These are phyloP conservation scores for Geosmithia putterillii DNA, from an alignment of 2,329 filamentous ascomycete species.

Conservation along the genomic window DNA sequence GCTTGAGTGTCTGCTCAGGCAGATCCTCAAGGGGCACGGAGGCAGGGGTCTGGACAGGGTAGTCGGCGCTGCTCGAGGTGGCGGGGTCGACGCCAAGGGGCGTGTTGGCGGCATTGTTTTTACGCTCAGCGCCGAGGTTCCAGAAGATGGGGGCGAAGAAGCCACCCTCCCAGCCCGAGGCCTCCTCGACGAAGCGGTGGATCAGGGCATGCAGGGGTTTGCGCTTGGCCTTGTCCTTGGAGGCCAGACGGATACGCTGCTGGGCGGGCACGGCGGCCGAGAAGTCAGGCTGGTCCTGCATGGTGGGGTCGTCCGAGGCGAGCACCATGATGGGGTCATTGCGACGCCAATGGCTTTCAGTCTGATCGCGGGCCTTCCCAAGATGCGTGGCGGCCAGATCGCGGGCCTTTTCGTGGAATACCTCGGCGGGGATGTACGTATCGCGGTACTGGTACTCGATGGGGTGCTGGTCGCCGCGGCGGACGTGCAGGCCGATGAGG, in stretches of 20 bases:
- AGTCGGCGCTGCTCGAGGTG: slow-evolving; percentile 8
- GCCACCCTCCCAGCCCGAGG: slow-evolving; percentile 78
- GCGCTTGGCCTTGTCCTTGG: slow-evolving; percentile 33
- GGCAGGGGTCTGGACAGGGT: slow-evolving; percentile 16
- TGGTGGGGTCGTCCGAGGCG: slow-evolving; percentile 70
- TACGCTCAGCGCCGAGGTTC: slow-evolving; percentile 48
- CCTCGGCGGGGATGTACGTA: slow-evolving; percentile 64
- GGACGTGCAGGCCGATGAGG: slow-evolving; percentile 62
- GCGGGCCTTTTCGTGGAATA: slow-evolving; percentile 50
- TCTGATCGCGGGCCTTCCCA: slow-evolving; percentile 14
- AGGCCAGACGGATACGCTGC: slow-evolving; percentile 63
- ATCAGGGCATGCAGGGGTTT: slow-evolving; percentile 13
- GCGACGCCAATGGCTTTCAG: slow-evolving; percentile 9
- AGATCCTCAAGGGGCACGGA: too few species aligned
- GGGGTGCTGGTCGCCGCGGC: slow-evolving; percentile 68
- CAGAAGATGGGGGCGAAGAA: slow-evolving; percentile 78
- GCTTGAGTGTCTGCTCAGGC: slow-evolving; percentile 40
- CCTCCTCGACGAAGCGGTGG: slow-evolving; percentile 38
- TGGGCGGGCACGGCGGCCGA: slow-evolving; percentile 51
- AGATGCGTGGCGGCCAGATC: slow-evolving; percentile 35
- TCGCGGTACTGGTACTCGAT: slow-evolving; percentile 64
- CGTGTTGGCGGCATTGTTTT: slow-evolving; percentile 23
- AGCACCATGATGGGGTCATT: slow-evolving; percentile 38
- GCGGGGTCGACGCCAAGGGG: slow-evolving; percentile 10
- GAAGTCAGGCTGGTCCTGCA: slow-evolving; percentile 57